Percentiles rank a stretch among this genome's conserved stretches.
phyloP scores from a whole-genome alignment of 2,329 filamentous ascomycete species.

The Monosporascus sp. region DNA sequence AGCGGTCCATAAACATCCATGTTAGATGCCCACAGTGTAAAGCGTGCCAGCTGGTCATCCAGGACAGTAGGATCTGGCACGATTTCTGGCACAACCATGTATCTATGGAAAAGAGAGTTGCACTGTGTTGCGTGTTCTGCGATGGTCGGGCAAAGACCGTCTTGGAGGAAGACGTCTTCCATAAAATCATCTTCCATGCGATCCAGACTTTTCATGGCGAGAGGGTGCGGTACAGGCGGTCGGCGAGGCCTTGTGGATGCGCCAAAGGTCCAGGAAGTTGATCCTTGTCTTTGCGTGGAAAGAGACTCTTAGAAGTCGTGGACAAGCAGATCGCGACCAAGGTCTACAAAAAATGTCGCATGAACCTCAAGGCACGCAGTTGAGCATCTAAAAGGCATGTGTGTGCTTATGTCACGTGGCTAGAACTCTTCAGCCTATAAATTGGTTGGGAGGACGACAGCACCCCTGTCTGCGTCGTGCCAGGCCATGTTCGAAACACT shows the following conservation, averaged over 20 bases:
- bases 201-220: constrained; percentile 1
- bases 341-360: not conserved
- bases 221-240: not conserved
- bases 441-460: not conserved
- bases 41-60: constrained; percentile 21
- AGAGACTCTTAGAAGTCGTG: not conserved
- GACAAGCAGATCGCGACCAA: not conserved
- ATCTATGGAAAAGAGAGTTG: constrained; percentile 19
- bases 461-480: too few species aligned
- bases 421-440: not conserved
- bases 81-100: constrained; percentile 18
- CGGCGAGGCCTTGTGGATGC: not conserved
- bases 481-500: not conserved
- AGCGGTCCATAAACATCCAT: constrained; percentile 23
- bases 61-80: constrained; percentile 23
- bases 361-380: not conserved
- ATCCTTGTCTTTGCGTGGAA: not conserved
- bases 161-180: constrained; percentile 25
- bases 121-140: constrained; percentile 24
- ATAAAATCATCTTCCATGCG: constrained; percentile 1
- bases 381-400: not conserved
- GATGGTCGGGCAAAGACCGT: constrained; percentile 21
- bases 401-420: not conserved
- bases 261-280: not conserved
- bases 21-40: constrained; percentile 20